A percentile compares a stretch with the other conserved stretches of the same genome.
These are phyloP conservation scores for Penicillium chermesinum DNA, from an alignment of 495 filamentous ascomycete genomes.

Conservation along the genomic window DNA sequence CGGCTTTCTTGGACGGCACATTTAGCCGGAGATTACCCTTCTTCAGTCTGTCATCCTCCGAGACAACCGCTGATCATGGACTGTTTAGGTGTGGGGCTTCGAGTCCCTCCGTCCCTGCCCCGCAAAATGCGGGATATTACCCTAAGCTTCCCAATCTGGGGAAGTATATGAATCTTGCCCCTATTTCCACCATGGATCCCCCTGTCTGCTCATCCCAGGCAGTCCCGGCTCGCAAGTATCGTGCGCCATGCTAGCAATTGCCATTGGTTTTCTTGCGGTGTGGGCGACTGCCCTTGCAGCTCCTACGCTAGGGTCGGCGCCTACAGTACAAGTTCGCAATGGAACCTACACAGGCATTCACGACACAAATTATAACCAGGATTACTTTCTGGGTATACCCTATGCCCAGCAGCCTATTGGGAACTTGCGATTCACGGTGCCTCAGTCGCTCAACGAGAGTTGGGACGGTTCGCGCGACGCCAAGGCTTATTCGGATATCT, in stretches of 20 bases:
- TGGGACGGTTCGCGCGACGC: slow-evolving; percentile 37
- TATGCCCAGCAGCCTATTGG: slow-evolving; percentile 44
- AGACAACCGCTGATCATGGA: slow-evolving; percentile 11
- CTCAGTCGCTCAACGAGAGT: slow-evolving; percentile 40
- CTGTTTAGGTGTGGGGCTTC: slow-evolving; percentile 10
- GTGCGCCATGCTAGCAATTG: slow-evolving; percentile 1
- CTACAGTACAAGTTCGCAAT: slow-evolving; percentile 25
- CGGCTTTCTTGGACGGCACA: neutral
- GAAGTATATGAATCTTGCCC: neutral
- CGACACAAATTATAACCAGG: slow-evolving; percentile 35
- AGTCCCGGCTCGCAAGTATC: too few species aligned
- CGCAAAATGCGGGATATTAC: slow-evolving; percentile 8
- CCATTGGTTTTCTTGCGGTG: slow-evolving; percentile 9
- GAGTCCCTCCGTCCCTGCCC: slow-evolving; percentile 2
- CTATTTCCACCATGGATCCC: too few species aligned
- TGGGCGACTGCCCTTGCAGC: slow-evolving; percentile 10
- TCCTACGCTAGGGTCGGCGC: slow-evolving; percentile 9
- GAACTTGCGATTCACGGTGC: slow-evolving; percentile 43
- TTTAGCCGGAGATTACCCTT: neutral
- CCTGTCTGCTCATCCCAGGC: too few species aligned
- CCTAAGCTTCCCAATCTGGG: slow-evolving; percentile 3
- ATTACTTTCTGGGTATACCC: slow-evolving; percentile 45
- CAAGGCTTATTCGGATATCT: slow-evolving; percentile 46
- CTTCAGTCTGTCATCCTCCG: neutral
- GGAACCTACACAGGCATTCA: slow-evolving; percentile 37